These are phyloP conservation scores for Candida andamanensis DNA, from an alignment of 805 yeast species.

Conservation along the genomic window DNA sequence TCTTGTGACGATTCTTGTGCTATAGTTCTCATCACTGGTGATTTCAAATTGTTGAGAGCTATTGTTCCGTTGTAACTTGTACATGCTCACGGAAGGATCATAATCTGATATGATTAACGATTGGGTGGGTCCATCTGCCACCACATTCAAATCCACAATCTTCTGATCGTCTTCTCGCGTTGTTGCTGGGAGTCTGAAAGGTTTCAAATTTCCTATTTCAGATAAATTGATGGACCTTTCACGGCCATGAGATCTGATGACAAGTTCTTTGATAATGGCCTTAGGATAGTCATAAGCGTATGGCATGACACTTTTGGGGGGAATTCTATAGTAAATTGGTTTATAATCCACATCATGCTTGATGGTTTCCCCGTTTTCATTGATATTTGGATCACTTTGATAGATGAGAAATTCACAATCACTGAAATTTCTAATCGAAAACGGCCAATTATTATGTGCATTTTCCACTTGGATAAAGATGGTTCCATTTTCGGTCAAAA, in stretches of 20 bases:
- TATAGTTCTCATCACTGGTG: conserved; percentile 46
- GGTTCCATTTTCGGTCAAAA: conserved; percentile 75
- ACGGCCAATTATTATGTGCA: conserved; percentile 87
- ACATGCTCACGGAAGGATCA: conserved; percentile 72
- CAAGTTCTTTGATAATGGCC: conserved; percentile 75
- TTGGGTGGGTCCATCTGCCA: conserved; percentile 95
- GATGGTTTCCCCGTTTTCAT: conserved; percentile 55
- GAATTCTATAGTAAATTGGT: conserved; percentile 77
- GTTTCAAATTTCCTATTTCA: conserved; percentile 87
- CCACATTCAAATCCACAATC: conserved; percentile 82
- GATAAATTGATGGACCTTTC: conserved; percentile 81
- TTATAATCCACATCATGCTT: conserved; percentile 53
- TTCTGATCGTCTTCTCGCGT: conserved; percentile 32
- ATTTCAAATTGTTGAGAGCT: conserved; percentile 51
- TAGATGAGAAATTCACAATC: conserved; percentile 81
- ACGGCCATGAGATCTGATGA: conserved; percentile 64
- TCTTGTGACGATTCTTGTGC: conserved; percentile 50
- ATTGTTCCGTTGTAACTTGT: conserved; percentile 43
- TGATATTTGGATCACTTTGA: conserved; percentile 73
- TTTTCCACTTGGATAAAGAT: conserved; percentile 69
- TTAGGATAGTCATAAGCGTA: conserved; percentile 98
- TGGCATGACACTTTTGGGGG: conserved; percentile 93
- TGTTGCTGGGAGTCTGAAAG: conserved; percentile 64
- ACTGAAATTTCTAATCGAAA: conserved; percentile 82
- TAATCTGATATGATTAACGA: conserved; percentile 79